Conservation (phyloP, 2,329 filamentous ascomycete species). For the Fusarium cicatricum region DNA sequence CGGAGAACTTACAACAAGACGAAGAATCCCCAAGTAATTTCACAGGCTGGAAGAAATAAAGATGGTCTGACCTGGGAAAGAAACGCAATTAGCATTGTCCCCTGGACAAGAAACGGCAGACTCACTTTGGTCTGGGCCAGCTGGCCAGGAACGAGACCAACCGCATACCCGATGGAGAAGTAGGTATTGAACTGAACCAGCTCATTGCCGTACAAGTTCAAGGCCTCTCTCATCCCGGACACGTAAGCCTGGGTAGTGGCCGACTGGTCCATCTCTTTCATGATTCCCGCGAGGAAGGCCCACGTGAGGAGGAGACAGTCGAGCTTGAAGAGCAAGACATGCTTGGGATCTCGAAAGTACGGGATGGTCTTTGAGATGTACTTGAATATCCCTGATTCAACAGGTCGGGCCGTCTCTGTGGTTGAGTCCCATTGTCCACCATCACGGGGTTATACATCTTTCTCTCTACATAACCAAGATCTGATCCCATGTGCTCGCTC, state of each 20-base stretch:
- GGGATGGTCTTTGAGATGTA: constrained; percentile 27
- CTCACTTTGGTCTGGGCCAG: constrained; percentile 48
- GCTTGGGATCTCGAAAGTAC: constrained; percentile 43
- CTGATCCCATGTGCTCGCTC: no score
- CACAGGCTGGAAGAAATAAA: constrained; percentile 51
- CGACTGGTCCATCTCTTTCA: constrained; percentile 51
- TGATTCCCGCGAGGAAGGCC: constrained; percentile 48
- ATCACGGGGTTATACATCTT: no score
- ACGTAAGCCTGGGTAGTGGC: constrained; percentile 49
- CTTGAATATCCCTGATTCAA: constrained; percentile 33
- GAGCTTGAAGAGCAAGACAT: constrained; percentile 48
- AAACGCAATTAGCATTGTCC: background rate
- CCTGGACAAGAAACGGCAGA: background rate
- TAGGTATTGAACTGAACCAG: constrained; percentile 61
- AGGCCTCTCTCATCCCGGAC: constrained; percentile 46
- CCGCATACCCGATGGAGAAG: constrained; percentile 68
- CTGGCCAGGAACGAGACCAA: constrained; percentile 53
- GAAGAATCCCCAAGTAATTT: constrained; percentile 45
- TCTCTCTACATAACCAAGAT: no score
- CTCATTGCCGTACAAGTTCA: constrained; percentile 58
- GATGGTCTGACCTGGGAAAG: constrained; percentile 46
- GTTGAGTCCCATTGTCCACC: no score
- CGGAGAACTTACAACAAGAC: constrained; percentile 34
- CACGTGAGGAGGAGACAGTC: constrained; percentile 47
- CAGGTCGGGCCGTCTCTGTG: constrained; percentile 7